Base-by-base conservation (phyloP, 768 basidiomycete genomes). In the Pleurotus salmoneostramineus region DNA sequence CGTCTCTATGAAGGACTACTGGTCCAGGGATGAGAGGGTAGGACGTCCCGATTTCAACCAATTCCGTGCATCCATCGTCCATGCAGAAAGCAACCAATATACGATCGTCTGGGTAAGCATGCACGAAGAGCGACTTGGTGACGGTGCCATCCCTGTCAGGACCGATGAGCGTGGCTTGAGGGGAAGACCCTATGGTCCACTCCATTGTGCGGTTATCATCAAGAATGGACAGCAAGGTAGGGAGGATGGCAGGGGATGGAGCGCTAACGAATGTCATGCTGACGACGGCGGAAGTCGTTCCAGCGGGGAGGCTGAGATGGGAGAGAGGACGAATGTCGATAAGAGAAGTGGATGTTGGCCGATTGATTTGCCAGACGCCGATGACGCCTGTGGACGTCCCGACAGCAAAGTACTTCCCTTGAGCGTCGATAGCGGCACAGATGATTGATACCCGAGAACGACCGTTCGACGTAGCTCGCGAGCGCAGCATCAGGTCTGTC, bases 311-410 rank as follows among this genome's bases (percentile, higher is more conserved):
- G 47, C 60, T 56, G 51, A 36, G n/a, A 67, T 46, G 8, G 66
- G 52, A 40, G 6, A 42, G 40, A 15, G 52, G 36, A n/a, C 34
- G 52, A 36, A 42, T 32, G 12, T 54, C 40, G 4, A 55, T 27
- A 6, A 17, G 14, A 6, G 5, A 5, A 10, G 27, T 37, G 37
- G n/a, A 11, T 21, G 27, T 11, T 10, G 40, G 14, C 17, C 52
- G 17, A 5, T 72, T 71, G 50, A 91, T 69, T n/a, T 70, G 71
- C 84, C 85, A 94, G 11, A 87, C 71, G 37, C 80, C 79, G 52
- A 94, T 77, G 2, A 78, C 66, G 1, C 93, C 93, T 0, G 78
- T 75, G 11, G 79, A 77, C 11, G 89, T 91, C 5, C 91, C 92
- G 12, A 87, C 83, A 2, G 90, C 91, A 60, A 85, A 84, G 62